phyloP scores from a whole-genome alignment of 352 stramenopile species.

The Globisporangium viniferum region DNA sequence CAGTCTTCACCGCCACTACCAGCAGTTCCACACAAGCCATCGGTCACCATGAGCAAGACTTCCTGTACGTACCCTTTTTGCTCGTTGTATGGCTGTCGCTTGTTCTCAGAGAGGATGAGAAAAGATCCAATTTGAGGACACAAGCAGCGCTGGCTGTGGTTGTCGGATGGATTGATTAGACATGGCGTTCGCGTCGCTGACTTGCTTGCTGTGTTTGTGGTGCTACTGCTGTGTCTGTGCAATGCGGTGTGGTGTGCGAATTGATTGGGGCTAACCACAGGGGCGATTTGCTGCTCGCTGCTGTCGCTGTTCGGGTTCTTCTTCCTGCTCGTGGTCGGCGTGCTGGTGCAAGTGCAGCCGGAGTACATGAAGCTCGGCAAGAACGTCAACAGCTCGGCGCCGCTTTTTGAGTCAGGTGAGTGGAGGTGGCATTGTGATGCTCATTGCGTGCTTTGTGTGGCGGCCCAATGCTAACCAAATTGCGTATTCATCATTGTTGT shows the following conservation, averaged over 20 bases:
- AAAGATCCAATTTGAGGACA: slow-evolving; percentile 8
- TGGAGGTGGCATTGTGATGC: background rate
- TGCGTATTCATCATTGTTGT: background rate
- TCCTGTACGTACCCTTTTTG: slow-evolving; percentile 28
- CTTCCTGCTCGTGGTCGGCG: slow-evolving; percentile 62
- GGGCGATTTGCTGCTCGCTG: slow-evolving; percentile 71
- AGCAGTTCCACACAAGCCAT: background rate
- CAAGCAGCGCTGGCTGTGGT: background rate
- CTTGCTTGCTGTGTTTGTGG: background rate
- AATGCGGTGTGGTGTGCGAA: background rate
- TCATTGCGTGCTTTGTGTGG: background rate
- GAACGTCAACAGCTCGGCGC: slow-evolving; percentile 50
- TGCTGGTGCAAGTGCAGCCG: slow-evolving; percentile 73
- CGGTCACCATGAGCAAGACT: slow-evolving; percentile 30
- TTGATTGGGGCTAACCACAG: slow-evolving; percentile 17
- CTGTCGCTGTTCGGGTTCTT: slow-evolving; percentile 72
- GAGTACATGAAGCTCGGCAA: slow-evolving; percentile 86
- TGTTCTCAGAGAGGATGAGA: background rate
- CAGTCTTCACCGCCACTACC: background rate
- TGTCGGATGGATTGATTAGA: background rate
- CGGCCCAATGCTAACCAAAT: background rate
- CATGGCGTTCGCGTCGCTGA: background rate
- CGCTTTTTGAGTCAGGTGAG: slow-evolving; percentile 64
- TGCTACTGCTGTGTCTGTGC: background rate
- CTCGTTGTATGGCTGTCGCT: background rate